Base-by-base conservation (phyloP, 305 asterid species). In the Fraxinus ornus region DNA sequence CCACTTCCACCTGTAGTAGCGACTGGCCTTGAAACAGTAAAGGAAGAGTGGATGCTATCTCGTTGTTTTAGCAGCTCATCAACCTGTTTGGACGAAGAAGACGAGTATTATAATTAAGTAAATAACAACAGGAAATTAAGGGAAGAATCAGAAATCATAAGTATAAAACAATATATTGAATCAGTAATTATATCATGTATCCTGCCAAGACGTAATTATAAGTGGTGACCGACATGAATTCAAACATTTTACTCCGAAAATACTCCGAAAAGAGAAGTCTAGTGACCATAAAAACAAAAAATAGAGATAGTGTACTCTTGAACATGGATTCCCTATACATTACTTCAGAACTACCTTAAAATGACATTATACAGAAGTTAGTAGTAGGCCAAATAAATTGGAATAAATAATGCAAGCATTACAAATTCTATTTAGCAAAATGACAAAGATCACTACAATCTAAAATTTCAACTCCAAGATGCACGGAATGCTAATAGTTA, bases 1-100 rank as follows among this genome's bases (percentile, higher is more conserved):
- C 87, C 88, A 35, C 88, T 86, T 22, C 89, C 87, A 28, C 90
- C 86, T 41, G 82, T 66, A 52, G 22, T 52, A 44, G 81, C 75
- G 74, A 92, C 32, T n/a, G 94, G 62, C 78, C 94, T 92, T 72
- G 91, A 86, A 35, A 91, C 94, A 0, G 95, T 94, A 81, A 96
- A 96, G 0, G 94, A 88, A 49, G 98, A 94, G 89, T 96, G 98
- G 86, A 92, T 89, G 79, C 77, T 91, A 84, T 96, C 98, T 47
- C 99, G 87, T 88, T 93, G 91, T 91, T 96, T 93, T 68, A 96
- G 93, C 89, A 96, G 88, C 88, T 96, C 99, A 52, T 96, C 99
- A 17, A 96, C 98, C 98, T 94, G 91, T 71, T 55, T 39, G 75
- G 32, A 74, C 76, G 70, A 70, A 41, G 39, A 44, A 72, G 30